Conservation (phyloP, 2,329 filamentous ascomycete genomes). For the Fusarium sp. region DNA sequence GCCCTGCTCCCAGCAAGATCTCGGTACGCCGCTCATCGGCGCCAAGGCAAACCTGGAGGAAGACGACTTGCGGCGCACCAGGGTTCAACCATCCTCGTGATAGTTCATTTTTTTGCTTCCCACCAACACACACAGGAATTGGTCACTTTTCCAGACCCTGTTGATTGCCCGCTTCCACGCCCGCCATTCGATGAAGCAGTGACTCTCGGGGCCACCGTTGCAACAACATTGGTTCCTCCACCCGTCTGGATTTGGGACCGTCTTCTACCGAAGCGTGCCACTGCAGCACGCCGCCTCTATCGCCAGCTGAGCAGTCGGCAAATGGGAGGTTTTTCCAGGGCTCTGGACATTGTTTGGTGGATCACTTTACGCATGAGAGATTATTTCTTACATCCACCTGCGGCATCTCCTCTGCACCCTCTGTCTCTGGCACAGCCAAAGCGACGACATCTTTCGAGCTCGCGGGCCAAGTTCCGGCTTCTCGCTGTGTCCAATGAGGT, state of each 20-base stretch:
- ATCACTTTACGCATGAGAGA: constrained; percentile 42
- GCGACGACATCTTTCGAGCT: constrained; percentile 24
- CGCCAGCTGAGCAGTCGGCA: constrained; percentile 31
- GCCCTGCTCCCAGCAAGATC: constrained; percentile 31
- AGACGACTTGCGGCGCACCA: constrained; percentile 11
- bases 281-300: constrained; percentile 42
- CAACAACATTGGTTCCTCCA: constrained; percentile 20
- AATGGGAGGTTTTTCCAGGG: constrained; percentile 46
- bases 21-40: constrained; percentile 20
- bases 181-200: constrained; percentile 22
- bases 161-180: background rate
- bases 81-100: constrained; percentile 29
- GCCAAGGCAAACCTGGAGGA: constrained; percentile 16
- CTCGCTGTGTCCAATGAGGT: constrained; percentile 21
- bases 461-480: constrained; percentile 8
- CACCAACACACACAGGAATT: background rate
- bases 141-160: constrained; percentile 2
- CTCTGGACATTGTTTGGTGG: constrained; percentile 41
- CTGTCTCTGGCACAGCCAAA: background rate
- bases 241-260: constrained; percentile 24
- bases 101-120: constrained; percentile 18
- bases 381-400: constrained; percentile 42
- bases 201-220: constrained; percentile 28
- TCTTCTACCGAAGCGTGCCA: constrained; percentile 36
- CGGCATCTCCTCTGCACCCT: constrained; percentile 10